Evolutionary conservation across 371 early-diverging fungal genomes (phyloP).

Genomic region (Mortierella sp.): DNA sequence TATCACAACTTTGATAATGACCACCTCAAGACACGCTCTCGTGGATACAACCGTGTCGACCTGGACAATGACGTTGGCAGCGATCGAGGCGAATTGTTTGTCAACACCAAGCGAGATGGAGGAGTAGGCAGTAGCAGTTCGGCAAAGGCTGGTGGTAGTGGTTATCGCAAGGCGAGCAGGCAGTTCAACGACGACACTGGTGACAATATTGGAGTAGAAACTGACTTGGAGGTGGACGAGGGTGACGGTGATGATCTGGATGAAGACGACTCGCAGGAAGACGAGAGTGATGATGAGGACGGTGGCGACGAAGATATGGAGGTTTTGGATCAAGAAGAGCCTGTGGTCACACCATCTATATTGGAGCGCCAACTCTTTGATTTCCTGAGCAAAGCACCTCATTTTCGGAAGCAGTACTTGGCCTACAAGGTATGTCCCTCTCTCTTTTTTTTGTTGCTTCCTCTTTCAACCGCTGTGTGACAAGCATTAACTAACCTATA

Average conservation of each 20-base stretch:
- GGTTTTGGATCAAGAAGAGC: slow-evolving; percentile 63
- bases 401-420: slow-evolving; percentile 32
- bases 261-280: slow-evolving; percentile 17
- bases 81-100: not conserved
- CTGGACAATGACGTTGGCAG: not conserved
- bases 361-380: slow-evolving; percentile 31
- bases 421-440: slow-evolving; percentile 36
- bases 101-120: not conserved
- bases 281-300: slow-evolving; percentile 54
- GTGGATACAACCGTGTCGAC: not conserved
- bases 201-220: not conserved
- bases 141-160: not conserved
- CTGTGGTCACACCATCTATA: not conserved
- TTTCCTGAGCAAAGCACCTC: slow-evolving; percentile 30
- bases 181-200: not conserved
- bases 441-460: not conserved
- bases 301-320: slow-evolving; percentile 65
- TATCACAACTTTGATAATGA: not conserved
- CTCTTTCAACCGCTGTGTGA: not conserved
- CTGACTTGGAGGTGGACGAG: not conserved
- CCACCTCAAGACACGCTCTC: not conserved
- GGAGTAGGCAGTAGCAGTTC: not conserved
- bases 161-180: not conserved
- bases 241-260: not conserved
- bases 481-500: not conserved